A percentile compares a stretch with the other conserved stretches of the same genome.
Evolutionary conservation across 768 basidiomycete genomes (phyloP).

Genomic region (Boletus pseudopeckii): DNA sequence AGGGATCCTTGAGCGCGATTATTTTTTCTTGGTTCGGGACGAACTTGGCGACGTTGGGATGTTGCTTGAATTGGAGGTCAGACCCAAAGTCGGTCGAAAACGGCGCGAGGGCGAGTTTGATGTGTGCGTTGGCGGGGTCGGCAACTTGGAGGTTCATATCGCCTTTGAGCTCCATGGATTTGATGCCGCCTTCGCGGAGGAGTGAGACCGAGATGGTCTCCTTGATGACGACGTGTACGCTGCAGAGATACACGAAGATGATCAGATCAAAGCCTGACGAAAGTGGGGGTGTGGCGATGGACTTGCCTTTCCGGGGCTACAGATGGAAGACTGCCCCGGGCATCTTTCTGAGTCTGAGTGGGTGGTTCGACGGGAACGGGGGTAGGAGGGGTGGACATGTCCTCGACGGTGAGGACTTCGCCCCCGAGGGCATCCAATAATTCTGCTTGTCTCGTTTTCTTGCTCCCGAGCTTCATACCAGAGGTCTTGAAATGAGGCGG

Average conservation of each 20-base stretch:
- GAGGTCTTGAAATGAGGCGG: conserved; percentile 85
- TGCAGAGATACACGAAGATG: conserved; percentile 27
- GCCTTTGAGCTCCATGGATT: conserved; percentile 88
- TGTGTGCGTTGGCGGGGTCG: conserved; percentile 66
- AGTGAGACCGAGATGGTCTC: conserved; percentile 80
- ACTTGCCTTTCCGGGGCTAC: conserved; percentile 74
- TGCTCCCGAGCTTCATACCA: conserved; percentile 95
- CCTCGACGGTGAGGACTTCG: conserved; percentile 57
- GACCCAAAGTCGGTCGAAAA: conserved; percentile 57
- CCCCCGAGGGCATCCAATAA: conserved; percentile 84
- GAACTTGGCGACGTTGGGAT: conserved; percentile 92
- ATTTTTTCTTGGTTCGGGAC: conserved; percentile 60
- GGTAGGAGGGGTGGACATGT: conserved; percentile 47
- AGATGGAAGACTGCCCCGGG: conserved; percentile 64
- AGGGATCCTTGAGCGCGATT: conserved; percentile 81
- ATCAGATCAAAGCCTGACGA: background rate
- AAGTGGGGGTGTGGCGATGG: background rate
- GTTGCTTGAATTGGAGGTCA: conserved; percentile 92
- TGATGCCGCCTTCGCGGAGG: conserved; percentile 86
- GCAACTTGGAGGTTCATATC: conserved; percentile 90
- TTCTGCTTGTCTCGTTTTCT: conserved; percentile 88
- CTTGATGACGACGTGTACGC: conserved; percentile 83
- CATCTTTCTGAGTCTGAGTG: conserved; percentile 40
- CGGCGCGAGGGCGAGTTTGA: conserved; percentile 63
- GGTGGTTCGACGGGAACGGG: conserved; percentile 48